These are phyloP conservation scores for Phytopythium aichiense DNA, from an alignment of 352 stramenopile species.

Conservation along the genomic window DNA sequence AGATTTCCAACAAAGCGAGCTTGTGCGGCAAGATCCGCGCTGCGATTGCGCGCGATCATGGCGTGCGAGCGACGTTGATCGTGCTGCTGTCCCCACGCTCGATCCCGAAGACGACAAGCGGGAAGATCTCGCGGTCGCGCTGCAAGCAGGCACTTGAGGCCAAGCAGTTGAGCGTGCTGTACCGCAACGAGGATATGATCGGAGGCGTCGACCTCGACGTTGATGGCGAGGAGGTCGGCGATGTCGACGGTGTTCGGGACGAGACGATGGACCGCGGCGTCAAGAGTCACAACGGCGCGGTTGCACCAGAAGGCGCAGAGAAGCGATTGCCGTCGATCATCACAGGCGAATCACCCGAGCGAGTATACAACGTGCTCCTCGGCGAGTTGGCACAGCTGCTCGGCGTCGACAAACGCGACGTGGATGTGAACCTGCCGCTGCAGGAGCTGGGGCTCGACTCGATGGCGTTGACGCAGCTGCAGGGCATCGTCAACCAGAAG, in stretches of 20 bases:
- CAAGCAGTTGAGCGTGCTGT: constrained; percentile 59
- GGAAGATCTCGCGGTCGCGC: constrained; percentile 96
- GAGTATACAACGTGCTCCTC: constrained; percentile 54
- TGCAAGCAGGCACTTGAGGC: constrained; percentile 68
- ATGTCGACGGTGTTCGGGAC: constrained; percentile 14
- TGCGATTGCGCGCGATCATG: constrained; percentile 75
- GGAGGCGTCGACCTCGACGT: constrained; percentile 36
- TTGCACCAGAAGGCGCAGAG: constrained; percentile 9
- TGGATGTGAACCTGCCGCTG: constrained; percentile 51
- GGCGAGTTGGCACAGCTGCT: constrained; percentile 57
- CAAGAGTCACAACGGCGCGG: neutral
- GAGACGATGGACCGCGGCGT: constrained; percentile 24
- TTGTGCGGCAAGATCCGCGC: constrained; percentile 67
- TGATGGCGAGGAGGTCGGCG: constrained; percentile 22
- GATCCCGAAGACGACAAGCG: constrained; percentile 98
- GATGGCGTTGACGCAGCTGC: constrained; percentile 93
- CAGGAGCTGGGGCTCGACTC: constrained; percentile 90
- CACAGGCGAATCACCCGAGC: constrained; percentile 40
- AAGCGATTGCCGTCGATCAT: constrained; percentile 50
- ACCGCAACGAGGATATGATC: constrained; percentile 82
- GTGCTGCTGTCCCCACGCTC: constrained; percentile 89
- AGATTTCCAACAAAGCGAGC: constrained; percentile 71
- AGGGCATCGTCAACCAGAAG: constrained; percentile 88
- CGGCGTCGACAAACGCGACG: constrained; percentile 40
- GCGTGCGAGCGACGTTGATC: constrained; percentile 86